Evolutionary conservation across 2,329 filamentous ascomycete genomes (phyloP).

Genomic region (Alternaria sp.): DNA sequence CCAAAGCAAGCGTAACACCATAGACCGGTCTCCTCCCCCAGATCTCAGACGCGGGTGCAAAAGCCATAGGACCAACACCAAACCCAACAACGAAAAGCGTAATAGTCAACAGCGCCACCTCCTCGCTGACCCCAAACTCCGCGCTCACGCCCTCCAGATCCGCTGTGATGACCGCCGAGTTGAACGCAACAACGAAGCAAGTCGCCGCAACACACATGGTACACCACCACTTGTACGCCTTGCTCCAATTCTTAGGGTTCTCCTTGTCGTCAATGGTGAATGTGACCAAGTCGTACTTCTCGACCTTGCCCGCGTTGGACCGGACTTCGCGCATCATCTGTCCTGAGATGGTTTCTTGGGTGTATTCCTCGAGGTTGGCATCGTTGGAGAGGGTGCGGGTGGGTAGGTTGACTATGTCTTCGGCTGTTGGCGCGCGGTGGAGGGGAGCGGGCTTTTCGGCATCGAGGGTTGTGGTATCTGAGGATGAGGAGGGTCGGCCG

Average conservation of each 20-base stretch:
- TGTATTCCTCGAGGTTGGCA: conserved; percentile 67
- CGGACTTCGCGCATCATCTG: conserved; percentile 63
- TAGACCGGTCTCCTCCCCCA: conserved; percentile 76
- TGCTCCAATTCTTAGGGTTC: conserved; percentile 87
- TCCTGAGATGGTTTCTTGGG: conserved; percentile 66
- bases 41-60: conserved; percentile 79
- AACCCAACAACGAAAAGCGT: conserved; percentile 83
- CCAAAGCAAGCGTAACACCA: conserved; percentile 69
- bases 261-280: conserved; percentile 75
- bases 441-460: conserved; percentile 14
- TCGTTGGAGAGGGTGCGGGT: conserved; percentile 68
- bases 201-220: conserved; percentile 80
- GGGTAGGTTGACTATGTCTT: conserved; percentile 65
- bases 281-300: conserved; percentile 68
- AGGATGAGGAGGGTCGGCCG: conserved; percentile 20
- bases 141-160: conserved; percentile 70
- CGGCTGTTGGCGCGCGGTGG: conserved; percentile 34
- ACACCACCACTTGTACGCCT: conserved; percentile 75
- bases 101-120: conserved; percentile 75
- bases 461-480: conserved; percentile 18
- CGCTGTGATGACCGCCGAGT: conserved; percentile 78
- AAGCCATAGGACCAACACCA: conserved; percentile 79
- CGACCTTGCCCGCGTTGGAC: conserved; percentile 62
- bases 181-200: conserved; percentile 56
- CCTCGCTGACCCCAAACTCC: conserved; percentile 71